These are phyloP conservation scores for Schrenkiella parvula DNA, from an alignment of 345 rosid genomes.

Conservation along the genomic window DNA sequence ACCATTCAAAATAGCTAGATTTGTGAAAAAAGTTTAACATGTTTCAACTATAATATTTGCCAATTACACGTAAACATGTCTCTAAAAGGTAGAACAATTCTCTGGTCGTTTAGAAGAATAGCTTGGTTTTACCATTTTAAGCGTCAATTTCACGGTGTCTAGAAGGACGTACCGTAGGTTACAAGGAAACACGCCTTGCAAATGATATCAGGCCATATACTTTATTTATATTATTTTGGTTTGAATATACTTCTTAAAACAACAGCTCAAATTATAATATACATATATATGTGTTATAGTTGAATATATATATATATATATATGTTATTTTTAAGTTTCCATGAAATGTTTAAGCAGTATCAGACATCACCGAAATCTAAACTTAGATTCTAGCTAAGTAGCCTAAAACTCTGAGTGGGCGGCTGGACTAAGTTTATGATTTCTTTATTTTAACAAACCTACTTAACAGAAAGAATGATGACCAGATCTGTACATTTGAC, in stretches of 20 bases:
- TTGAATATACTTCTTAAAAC: background rate
- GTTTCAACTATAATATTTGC: background rate
- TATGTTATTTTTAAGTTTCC: conserved; percentile 1
- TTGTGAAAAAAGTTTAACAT: background rate
- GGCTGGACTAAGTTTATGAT: too few species aligned
- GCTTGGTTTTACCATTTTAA: background rate
- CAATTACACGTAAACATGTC: conserved; percentile 21
- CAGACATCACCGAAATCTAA: too few species aligned
- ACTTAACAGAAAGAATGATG: background rate
- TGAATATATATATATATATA: too few species aligned
- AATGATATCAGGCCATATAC: background rate
- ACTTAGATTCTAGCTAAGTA: too few species aligned
- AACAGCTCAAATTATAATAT: background rate
- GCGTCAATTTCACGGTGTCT: background rate
- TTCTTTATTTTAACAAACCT: background rate
- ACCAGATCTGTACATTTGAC: background rate
- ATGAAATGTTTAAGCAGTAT: background rate
- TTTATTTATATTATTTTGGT: background rate
- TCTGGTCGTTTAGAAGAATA: background rate
- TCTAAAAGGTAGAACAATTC: background rate
- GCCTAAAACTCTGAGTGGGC: too few species aligned
- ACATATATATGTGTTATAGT: background rate
- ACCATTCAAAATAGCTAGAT: background rate
- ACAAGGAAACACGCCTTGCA: background rate
- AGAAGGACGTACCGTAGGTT: background rate